Base-by-base conservation (phyloP, 768 basidiomycete species). In the Macrolepiota fuliginosa region DNA sequence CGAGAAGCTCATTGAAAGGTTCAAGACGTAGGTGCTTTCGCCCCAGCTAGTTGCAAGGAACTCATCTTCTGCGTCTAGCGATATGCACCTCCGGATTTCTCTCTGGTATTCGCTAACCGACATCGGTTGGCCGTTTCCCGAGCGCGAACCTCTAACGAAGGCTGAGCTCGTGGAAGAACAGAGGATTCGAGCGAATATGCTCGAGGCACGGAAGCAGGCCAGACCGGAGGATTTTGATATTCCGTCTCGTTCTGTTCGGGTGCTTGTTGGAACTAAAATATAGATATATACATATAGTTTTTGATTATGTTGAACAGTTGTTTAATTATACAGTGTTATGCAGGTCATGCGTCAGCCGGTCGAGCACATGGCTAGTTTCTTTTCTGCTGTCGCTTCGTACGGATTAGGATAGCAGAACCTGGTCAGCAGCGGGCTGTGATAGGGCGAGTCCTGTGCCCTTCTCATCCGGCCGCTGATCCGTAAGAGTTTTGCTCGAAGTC, bases 151-250 rank as follows among this genome's bases (percentile, higher is more conserved):
- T 9, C 72, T 89, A 51, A 81, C 85, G 3, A 89, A 87, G 69
- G 87, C 88, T 17, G 88, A 90, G 69, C 75, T 88, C 4, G 81
- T 88, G 36, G 86, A 89, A 67, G 88, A 89, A 66, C 82, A 86
- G 64, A 77, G 88, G 36, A 72, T 85, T 42, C 81, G 85, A 63
- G 81, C 82, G 27, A 83, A 81, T 45, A 83, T 89, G 78, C 70
- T 84, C 12, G 82, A 87, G 64, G 86, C 86, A 37, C 78, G 83
- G 60, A 79, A 74, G 56, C 74, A 71, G 62, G 84, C 81, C 25
- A 78, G 80, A 9, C 72, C 76, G 42, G 83, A 87, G 62, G 87
- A 87, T 56, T 67, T 78, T 36, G 75, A 81, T 54, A 70, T 74
- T 36, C 81, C 83, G 47, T 88, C 82, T 75, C 83, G 87, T 42